Evolutionary conservation across 2,329 filamentous ascomycete genomes (phyloP), one percentile per base, ranked within the genome.

Genomic region (Calonectria pauciramosa): DNA sequence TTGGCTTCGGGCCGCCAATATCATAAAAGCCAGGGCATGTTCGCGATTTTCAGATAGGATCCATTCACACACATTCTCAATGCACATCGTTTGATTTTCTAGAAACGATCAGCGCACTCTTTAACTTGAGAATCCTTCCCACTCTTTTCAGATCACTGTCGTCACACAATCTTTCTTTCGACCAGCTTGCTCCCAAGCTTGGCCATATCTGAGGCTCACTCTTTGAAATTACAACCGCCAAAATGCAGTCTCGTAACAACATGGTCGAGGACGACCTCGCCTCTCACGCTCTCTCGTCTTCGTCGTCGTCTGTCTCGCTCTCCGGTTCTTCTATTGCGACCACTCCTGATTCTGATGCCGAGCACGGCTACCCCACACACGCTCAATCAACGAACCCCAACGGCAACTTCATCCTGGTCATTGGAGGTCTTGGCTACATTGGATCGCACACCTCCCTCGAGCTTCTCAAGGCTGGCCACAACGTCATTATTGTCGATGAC

Each of bases 361-460:
- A 41, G 1, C 32, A 44, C 23, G 59, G n/a, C 8, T 60, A 47
- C 20, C 60, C 67, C 41, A 70, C 36, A 34, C 59, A 51, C 11
- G 63, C 51, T 6, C 51, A 36, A 10, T n/a, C 68, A 1, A 44
- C 67, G 9, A 67, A 32, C 11, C 36, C 75, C 41, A 73, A 52
- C 44, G 69, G 66, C 34, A 70, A 51, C 36, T 85, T 85, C 72
- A 85, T 86, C 69, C 82, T 91, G 78, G 89, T 91, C 34, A 87
- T 89, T 47, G 89, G 89, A 26, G 89, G 89, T 13, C 85, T 90
- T 18, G 89, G 89, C 9, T 91, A 89, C 81, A 91, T 91, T 69
- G 90, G 90, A 34, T 90, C 89, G 2, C 89, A 91, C 80, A 91
- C 89, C 0, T 86, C 87, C 1, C 83, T 91, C 0, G 89, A 91